Conservation (phyloP, 176 grass and related monocot genomes). For the Dactylis glomerata region DNA sequence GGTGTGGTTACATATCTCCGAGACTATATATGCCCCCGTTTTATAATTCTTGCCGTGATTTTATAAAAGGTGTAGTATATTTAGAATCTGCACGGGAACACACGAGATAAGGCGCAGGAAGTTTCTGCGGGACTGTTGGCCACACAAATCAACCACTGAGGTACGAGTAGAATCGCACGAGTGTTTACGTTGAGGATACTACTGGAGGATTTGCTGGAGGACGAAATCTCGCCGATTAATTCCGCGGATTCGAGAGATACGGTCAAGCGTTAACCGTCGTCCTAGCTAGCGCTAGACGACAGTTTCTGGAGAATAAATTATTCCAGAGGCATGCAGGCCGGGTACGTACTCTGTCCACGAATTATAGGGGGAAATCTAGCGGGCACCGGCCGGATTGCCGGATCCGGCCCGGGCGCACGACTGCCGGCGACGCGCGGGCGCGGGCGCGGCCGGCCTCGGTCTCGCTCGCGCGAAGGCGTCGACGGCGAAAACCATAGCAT, state of each 20-base stretch:
- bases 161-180: background rate
- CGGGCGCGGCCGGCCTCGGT: no score
- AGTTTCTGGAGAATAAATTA: background rate
- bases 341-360: background rate
- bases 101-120: no score
- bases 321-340: background rate
- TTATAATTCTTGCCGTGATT: no score
- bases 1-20: no score
- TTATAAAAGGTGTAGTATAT: no score
- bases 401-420: background rate
- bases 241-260: background rate
- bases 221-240: background rate
- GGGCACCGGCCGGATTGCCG: background rate
- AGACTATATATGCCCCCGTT: no score
- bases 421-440: background rate
- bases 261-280: background rate
- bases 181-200: background rate
- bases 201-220: no score
- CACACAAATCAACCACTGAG: background rate
- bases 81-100: background rate
- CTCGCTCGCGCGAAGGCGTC: no score
- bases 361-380: background rate
- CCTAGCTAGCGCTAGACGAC: background rate
- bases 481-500: background rate
- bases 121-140: no score